Conservation (phyloP, 164 flowering plant species). For the Vitis riparia region DNA sequence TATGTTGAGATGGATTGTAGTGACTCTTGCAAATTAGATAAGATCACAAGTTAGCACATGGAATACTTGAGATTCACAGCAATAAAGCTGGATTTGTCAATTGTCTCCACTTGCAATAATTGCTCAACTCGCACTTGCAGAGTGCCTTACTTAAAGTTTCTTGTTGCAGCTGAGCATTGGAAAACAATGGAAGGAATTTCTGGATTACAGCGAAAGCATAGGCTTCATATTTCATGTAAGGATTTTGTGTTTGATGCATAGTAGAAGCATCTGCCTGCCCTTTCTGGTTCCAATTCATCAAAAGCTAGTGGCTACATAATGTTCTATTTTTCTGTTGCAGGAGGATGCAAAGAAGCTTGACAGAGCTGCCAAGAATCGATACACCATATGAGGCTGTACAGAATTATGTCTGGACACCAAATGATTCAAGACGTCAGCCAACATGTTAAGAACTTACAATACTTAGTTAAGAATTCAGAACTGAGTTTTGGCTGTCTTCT, state of each 20-base stretch:
- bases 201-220: constrained; percentile 60
- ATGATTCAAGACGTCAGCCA: too few species aligned
- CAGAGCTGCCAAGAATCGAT: constrained; percentile 57
- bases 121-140: not conserved
- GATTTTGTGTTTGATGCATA: not conserved
- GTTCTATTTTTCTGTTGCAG: constrained; percentile 30
- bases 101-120: too few species aligned
- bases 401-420: too few species aligned
- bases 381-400: constrained; percentile 32
- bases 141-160: not conserved
- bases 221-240: constrained; percentile 57
- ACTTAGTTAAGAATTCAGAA: too few species aligned
- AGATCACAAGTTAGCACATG: too few species aligned
- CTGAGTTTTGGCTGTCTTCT: too few species aligned
- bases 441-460: too few species aligned
- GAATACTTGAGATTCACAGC: too few species aligned
- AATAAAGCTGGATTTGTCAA: too few species aligned
- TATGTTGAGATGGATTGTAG: too few species aligned
- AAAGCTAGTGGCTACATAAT: not conserved
- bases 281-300: not conserved
- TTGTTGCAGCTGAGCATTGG: constrained; percentile 62
- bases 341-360: constrained; percentile 76
- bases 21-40: too few species aligned
- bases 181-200: constrained; percentile 79
- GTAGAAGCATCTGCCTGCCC: not conserved